Conservation (phyloP, 2,329 filamentous ascomycete genomes). For the Podosphaera xanthii region DNA sequence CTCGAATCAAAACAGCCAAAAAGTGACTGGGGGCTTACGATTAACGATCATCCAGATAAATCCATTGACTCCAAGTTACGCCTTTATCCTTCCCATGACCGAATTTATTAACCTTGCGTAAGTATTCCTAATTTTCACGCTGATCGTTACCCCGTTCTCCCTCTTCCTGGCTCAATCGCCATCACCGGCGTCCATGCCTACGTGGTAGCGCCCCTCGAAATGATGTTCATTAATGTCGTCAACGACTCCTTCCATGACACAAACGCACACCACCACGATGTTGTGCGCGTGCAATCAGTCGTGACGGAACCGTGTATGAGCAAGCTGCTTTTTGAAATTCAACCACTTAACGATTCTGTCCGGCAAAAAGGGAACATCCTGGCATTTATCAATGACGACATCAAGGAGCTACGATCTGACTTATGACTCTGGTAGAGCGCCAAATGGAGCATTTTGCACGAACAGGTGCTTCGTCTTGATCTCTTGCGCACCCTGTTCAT, state of each 20-base stretch:
- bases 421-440: slow-evolving; percentile 35
- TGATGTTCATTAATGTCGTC: slow-evolving; percentile 35
- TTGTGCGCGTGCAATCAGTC: slow-evolving; percentile 31
- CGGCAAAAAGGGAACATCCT: slow-evolving; percentile 34
- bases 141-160: slow-evolving; percentile 5
- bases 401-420: slow-evolving; percentile 22
- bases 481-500: slow-evolving; percentile 13
- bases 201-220: slow-evolving; percentile 32
- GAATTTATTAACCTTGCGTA: background rate
- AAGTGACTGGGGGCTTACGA: too few relatives aligned
- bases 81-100: background rate
- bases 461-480: slow-evolving; percentile 34
- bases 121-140: background rate
- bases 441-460: slow-evolving; percentile 29
- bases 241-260: slow-evolving; percentile 38
- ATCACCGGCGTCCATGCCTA: slow-evolving; percentile 30
- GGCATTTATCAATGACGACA: slow-evolving; percentile 23
- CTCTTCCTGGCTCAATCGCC: slow-evolving; percentile 24
- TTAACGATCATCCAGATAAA: background rate
- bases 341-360: slow-evolving; percentile 34
- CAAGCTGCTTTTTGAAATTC: slow-evolving; percentile 36
- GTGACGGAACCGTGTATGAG: slow-evolving; percentile 39
- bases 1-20: too few relatives aligned
- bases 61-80: background rate
- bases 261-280: slow-evolving; percentile 38